Evolutionary conservation across 2,329 filamentous ascomycete species (phyloP), one percentile per base, ranked within the genome.

Genomic region (Leptographium radiaticola): DNA sequence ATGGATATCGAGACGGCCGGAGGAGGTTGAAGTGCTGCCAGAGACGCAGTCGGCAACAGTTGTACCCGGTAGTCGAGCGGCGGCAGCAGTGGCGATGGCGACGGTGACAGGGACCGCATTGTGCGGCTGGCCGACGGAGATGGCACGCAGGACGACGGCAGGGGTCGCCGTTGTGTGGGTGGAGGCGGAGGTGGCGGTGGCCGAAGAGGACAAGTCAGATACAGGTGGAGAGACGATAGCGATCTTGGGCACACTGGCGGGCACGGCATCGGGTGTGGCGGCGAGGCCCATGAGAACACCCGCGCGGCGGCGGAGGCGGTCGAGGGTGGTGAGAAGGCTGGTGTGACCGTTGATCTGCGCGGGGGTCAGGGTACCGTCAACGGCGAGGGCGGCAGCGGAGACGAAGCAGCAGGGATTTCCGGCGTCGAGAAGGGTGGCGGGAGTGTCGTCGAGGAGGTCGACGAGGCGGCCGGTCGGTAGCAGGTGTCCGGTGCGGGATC

Each of bases 121-220:
- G 57, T 74, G 71, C 6, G 70, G 66, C 57, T 73, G 70, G 5
- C 73, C 61, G 68, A 77, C 62, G 59, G 72, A 67, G 63, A 77
- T 51, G 6, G 75, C 75, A 3, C 73, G 64, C 51, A 72, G 75
- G 36, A 67, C 66, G 34, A 78, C 65, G 59, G 73, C 68, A 2
- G 69, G 60, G 6, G 40, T 15, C 25, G 39, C n/a, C 15, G 40
- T 52, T 58, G 53, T 13, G 61, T 25, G 25, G 25, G 25, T 25
- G 25, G 25, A 25, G 25, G 25, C 25, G 25, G 3, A 25, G 25
- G 25, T 25, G 25, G 25, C 2, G 25, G 25, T 25, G 25, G 25
- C 2, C 3, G 25, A 25, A 25, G 25, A 25, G 25, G 25, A 25
- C 25, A 25, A 25, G 25, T 25, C 3, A 25, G 25, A 25, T 25